Evolutionary conservation across 768 basidiomycete genomes (phyloP), one percentile per base, ranked within the genome.

Genomic region (Pulveroboletus sp.): DNA sequence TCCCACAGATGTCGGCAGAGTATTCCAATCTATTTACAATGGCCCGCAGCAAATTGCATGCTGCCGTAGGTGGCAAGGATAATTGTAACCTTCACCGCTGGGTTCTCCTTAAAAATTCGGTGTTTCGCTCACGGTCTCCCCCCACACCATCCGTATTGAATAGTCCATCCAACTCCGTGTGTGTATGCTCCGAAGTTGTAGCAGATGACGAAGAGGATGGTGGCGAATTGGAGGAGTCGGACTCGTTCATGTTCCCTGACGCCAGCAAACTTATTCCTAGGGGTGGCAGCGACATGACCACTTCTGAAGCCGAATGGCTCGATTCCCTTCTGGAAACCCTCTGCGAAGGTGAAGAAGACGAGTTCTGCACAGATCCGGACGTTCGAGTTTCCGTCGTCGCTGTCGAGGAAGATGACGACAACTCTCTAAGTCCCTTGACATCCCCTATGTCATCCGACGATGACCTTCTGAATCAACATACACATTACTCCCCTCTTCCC

Each of bases 81-180:
- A 80, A 70, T 56, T 76, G 78, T 74, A 87, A 81, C 71, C 78
- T 91, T 72, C 86, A 88, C 63, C 86, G 88, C 64, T 89, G 86
- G 86, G 89, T 92, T 45, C 76, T 92, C 50, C 77, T 91, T 64
- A 90, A 90, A 84, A 92, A 91, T 67, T 89, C 86, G 26, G 77
- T 89, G 54, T 69, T 80, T 57, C 76, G 74, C 58, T 76, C 82
- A 53, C 75, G 78, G 44, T 71, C 75, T 55, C 53, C 70, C 60
- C 67, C 67, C 57, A 40, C 74, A 46, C 60, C 71, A 47, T 57
- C 66, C 52, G 32, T 47, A 37, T 55, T 53, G 36, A 57, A 48
- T 41, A 43, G 50, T 47, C 55, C 65, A 44, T 41, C 60, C 50
- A 47, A 46, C 42, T 43, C 62, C 34, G 14, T 50, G 51, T 66